Evolutionary conservation across 2,329 filamentous ascomycete species (phyloP).

Genomic region (Fusarium napiforme): DNA sequence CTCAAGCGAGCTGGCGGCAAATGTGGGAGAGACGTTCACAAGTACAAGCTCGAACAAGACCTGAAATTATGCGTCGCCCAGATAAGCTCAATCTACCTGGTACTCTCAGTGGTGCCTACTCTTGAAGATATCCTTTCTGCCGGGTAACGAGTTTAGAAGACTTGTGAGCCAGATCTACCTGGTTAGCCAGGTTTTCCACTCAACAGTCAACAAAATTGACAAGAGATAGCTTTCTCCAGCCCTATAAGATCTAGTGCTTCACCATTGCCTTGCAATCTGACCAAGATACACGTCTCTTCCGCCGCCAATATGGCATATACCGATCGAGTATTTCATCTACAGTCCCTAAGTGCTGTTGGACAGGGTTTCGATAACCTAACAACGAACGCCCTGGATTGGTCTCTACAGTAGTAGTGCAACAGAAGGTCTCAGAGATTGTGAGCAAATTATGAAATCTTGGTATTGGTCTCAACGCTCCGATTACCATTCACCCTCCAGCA

Average conservation of each 20-base stretch:
- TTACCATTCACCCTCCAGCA: too few relatives aligned
- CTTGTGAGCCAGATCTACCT: not conserved
- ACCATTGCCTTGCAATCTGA: not conserved
- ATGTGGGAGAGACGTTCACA: fast-evolving
- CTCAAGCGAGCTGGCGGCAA: not conserved
- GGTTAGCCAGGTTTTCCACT: not conserved
- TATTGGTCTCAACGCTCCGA: too few relatives aligned
- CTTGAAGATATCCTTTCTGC: not conserved
- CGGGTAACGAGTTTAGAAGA: not conserved
- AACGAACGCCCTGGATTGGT: not conserved
- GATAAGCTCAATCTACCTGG: not conserved
- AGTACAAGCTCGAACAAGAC: not conserved
- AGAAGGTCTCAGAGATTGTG: not conserved
- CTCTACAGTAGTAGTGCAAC: not conserved
- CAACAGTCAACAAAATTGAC: not conserved
- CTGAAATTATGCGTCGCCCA: not conserved
- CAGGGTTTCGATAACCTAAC: not conserved
- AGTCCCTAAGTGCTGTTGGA: not conserved
- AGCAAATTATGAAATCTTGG: too few relatives aligned
- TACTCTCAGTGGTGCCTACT: not conserved
- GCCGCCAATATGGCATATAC: not conserved
- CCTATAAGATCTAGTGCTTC: not conserved
- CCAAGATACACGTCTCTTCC: not conserved
- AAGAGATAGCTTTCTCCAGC: not conserved
- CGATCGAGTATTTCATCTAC: not conserved